Evolutionary conservation across 768 basidiomycete genomes (phyloP), one percentile per base, ranked within the genome.

Genomic region (Tulasnella sp.): DNA sequence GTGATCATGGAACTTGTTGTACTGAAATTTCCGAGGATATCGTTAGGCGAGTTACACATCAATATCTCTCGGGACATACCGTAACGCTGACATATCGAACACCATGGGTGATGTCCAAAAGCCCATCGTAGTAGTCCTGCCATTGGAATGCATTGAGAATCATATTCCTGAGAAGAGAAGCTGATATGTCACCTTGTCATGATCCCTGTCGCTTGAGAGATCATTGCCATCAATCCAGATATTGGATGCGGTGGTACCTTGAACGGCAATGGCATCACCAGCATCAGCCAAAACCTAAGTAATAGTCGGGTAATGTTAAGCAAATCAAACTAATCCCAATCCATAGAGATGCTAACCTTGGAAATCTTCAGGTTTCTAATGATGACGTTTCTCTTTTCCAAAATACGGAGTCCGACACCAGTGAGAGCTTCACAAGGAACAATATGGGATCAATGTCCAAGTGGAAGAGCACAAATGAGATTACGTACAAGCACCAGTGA

Each of bases 281-380:
- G 66, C 67, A 1, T 54, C 57, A 22, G 72, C 72, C 1, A 72
- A 59, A 42, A 42, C 40, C n/a, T n/a, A n/a, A n/a, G n/a, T n/a
- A n/a, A n/a, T n/a, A n/a, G n/a, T n/a, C n/a, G n/a, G n/a, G n/a
- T n/a, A n/a, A n/a, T n/a, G n/a, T n/a, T n/a, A n/a, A n/a, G n/a
- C n/a, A n/a, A n/a, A n/a, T n/a, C n/a, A n/a, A n/a, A n/a, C n/a
- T n/a, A n/a, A n/a, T n/a, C n/a, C n/a, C n/a, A n/a, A n/a, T n/a
- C n/a, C n/a, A n/a, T n/a, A n/a, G n/a, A n/a, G n/a, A n/a, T n/a
- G n/a, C n/a, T n/a, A n/a, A n/a, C 40, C 72, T 72, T 73, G 24
- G 69, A 68, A 46, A 73, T 69, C 57, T 70, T 72, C 59, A 73
- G 61, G 56, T 73, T 73, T 27, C 72, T 66, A 54, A 73, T 67